A percentile compares a stretch with the other conserved stretches of the same genome.
Evolutionary conservation across 257 asterid genomes (phyloP).

Genomic region (Agastache rugosa): DNA sequence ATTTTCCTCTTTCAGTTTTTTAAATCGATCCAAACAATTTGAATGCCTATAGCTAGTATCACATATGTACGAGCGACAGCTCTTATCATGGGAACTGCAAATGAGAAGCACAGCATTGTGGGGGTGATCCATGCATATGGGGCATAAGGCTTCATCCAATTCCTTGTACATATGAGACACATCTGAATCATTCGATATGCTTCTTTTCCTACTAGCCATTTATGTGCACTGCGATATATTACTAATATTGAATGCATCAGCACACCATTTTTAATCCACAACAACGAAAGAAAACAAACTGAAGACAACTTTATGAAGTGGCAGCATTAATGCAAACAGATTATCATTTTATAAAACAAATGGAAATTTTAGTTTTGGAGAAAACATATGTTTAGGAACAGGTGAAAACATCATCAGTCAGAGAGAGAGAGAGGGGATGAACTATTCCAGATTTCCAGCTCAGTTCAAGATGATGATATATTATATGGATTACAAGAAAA

Average conservation of each 20-base stretch:
- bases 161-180: slow-evolving; percentile 70
- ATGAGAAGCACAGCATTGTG: slow-evolving; percentile 88
- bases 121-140: slow-evolving; percentile 93
- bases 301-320: slow-evolving; percentile 20
- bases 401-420: neutral
- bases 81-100: slow-evolving; percentile 86
- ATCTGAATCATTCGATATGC: slow-evolving; percentile 75
- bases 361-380: neutral
- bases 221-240: slow-evolving; percentile 71
- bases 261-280: slow-evolving; percentile 31
- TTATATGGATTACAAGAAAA: neutral
- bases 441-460: neutral
- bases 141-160: slow-evolving; percentile 92
- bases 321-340: slow-evolving; percentile 19
- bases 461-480: neutral
- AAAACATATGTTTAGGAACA: neutral
- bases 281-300: slow-evolving; percentile 24
- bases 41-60: slow-evolving; percentile 95
- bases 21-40: slow-evolving; percentile 87
- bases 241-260: slow-evolving; percentile 59
- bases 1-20: slow-evolving; percentile 67
- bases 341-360: slow-evolving; percentile 21
- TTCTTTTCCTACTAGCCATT: slow-evolving; percentile 98
- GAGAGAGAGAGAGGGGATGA: no score
- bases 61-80: slow-evolving; percentile 89